A percentile compares a stretch with the other conserved stretches of the same genome.
Conservation (phyloP, 306 rosid genomes). For the Begonia fuchsioides region DNA sequence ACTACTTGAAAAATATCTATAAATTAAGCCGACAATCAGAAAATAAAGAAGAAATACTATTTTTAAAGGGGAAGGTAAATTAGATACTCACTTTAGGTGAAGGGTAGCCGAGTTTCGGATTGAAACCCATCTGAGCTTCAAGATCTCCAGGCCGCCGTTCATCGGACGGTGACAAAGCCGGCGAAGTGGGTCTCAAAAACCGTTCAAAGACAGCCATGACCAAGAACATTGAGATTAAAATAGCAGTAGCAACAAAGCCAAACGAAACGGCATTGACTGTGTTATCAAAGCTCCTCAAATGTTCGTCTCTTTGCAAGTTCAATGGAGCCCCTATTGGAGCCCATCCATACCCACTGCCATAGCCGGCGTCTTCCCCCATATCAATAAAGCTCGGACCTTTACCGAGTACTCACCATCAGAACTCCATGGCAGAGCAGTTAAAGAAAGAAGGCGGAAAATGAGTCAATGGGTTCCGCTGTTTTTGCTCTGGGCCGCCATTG, state of each 20-base stretch:
- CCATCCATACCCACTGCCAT: conserved; percentile 36
- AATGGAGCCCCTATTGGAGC: conserved; percentile 77
- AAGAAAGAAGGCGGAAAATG: no score
- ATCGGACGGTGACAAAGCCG: conserved; percentile 32
- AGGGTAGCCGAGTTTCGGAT: conserved; percentile 35
- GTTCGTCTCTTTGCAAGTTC: conserved; percentile 40
- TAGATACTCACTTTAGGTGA: conserved; percentile 64
- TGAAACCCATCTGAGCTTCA: conserved; percentile 46
- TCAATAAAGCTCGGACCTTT: conserved; percentile 15
- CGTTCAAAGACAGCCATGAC: conserved; percentile 87
- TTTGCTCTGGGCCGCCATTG: no score
- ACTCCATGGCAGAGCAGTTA: neutral
- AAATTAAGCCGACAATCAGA: no score
- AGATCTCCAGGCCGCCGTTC: conserved; percentile 27
- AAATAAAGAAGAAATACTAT: no score
- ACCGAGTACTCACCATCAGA: neutral
- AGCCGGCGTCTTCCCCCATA: conserved; percentile 19
- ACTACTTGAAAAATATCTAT: no score
- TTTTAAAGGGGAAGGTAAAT: neutral
- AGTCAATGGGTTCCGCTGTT: no score
- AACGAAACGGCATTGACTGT: conserved; percentile 85
- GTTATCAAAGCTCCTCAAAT: conserved; percentile 43
- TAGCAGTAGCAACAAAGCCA: conserved; percentile 94
- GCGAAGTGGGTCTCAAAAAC: conserved; percentile 58
- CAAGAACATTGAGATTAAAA: conserved; percentile 88